Base-by-base conservation (phyloP, 2,329 filamentous ascomycete genomes). In the Phyllosticta capitalensis region DNA sequence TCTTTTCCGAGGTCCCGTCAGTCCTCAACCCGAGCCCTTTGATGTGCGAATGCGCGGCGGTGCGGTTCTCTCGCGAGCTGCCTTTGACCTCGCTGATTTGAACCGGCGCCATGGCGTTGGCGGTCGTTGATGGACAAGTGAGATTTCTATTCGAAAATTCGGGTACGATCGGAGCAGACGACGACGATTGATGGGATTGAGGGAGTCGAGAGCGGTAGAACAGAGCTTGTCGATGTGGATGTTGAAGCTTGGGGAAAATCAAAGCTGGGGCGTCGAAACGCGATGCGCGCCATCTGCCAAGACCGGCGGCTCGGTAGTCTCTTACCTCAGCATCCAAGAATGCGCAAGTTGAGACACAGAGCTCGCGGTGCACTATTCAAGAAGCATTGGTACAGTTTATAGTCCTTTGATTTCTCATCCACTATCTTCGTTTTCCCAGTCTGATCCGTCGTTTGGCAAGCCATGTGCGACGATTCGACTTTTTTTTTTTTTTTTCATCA, bases 31-130 rank as follows among this genome's bases (percentile, higher is more conserved):
- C 94, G 49, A 99, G 81, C 56, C 94, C 94, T 74, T 91, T 95
- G 82, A 99, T 99, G 76, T 99, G 94, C 57, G 92, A 96, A 77
- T 99, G 94, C 67, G 92, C 89, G 63, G 94, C 92, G 54, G 94
- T 99, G 72, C 94, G 87, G 78, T 95, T 94, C 75, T 96, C 92
- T 79, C 94, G 91, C 77, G 90, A 92, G 78, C 90, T 92, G 79
- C 88, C 88, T 81, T 95, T 95, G 71, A 95, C 89, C 79, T 96
- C 91, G 79, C 89, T 95, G 67, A 74, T 72, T 12, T 71, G 71
- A 60, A 74, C 71, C 28, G 65, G 59, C 58, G 72, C 69, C 63
- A 71, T 71, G 69, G 71, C 51, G 45, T 38, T 52, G 52, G 48
- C 21, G 21, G n/a, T 19, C 19, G 33, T 26, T 51, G 45, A 21